Conservation (phyloP, 176 grass and related monocot species). For the Areca catechu region DNA sequence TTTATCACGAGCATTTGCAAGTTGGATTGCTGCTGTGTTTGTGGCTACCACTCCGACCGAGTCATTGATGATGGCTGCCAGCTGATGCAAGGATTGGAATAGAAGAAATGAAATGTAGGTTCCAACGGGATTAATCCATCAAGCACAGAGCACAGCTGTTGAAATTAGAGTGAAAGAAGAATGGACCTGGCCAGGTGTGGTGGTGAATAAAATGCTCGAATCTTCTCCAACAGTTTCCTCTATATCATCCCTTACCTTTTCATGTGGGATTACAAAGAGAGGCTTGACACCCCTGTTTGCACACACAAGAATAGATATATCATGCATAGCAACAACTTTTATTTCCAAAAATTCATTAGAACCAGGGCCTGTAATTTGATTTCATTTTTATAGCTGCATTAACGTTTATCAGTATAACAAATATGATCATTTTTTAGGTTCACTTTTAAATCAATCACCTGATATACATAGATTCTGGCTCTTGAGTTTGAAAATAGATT, state of each 20-base stretch:
- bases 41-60: slow-evolving; percentile 59
- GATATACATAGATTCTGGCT: too few relatives aligned
- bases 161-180: too few relatives aligned
- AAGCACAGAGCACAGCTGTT: too few relatives aligned
- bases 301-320: neutral
- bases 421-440: too few relatives aligned
- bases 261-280: slow-evolving; percentile 89
- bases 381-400: too few relatives aligned
- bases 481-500: too few relatives aligned
- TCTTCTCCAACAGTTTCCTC: slow-evolving; percentile 54
- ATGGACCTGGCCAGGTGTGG: slow-evolving; percentile 60
- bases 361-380: too few relatives aligned
- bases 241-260: slow-evolving; percentile 81
- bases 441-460: too few relatives aligned
- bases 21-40: slow-evolving; percentile 82
- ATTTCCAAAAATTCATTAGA: too few relatives aligned
- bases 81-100: slow-evolving; percentile 18
- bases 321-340: too few relatives aligned
- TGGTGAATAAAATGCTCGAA: slow-evolving; percentile 57
- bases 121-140: too few relatives aligned
- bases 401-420: too few relatives aligned
- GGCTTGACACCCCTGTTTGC: slow-evolving; percentile 40
- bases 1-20: slow-evolving; percentile 71
- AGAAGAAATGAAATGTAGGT: neutral
- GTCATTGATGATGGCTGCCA: slow-evolving; percentile 74